Conservation (phyloP, 176 grass and related monocot genomes). For the Alopecurus myosuroides region DNA sequence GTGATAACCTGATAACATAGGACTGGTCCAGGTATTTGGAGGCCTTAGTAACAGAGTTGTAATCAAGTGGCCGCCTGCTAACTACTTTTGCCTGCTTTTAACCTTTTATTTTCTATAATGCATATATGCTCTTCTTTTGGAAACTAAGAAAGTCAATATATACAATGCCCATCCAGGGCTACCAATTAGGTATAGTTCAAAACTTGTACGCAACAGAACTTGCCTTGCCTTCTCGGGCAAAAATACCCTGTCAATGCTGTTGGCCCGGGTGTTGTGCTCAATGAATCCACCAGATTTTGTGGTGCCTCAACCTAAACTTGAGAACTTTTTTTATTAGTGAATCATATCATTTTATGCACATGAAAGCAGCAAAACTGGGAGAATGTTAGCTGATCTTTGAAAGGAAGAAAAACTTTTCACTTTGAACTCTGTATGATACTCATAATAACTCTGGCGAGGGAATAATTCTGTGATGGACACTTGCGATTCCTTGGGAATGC, state of each 20-base stretch:
- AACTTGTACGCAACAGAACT: not conserved
- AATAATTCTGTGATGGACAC: not conserved
- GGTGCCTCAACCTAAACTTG: not conserved
- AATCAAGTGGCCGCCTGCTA: not conserved
- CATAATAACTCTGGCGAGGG: not conserved
- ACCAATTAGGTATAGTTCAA: not conserved
- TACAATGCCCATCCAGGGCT: not conserved
- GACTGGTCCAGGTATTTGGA: not conserved
- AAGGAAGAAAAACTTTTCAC: not conserved
- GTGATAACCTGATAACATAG: not conserved
- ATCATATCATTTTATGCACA: not conserved
- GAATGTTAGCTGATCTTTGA: not conserved
- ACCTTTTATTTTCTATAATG: not conserved
- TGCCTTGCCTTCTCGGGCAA: not conserved
- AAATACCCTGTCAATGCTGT: not conserved
- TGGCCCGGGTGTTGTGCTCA: not conserved
- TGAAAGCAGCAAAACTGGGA: not conserved
- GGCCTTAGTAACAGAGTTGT: not conserved
- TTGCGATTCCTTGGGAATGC: not conserved
- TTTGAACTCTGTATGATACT: not conserved
- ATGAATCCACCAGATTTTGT: not conserved
- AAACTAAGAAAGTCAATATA: not conserved
- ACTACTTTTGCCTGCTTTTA: too few species aligned
- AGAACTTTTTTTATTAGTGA: not conserved
- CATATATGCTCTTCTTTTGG: not conserved